Evolutionary conservation across 75 land plant species (phyloP), one percentile per base, ranked within the genome.

Genomic region (Gnetum montanum): DNA sequence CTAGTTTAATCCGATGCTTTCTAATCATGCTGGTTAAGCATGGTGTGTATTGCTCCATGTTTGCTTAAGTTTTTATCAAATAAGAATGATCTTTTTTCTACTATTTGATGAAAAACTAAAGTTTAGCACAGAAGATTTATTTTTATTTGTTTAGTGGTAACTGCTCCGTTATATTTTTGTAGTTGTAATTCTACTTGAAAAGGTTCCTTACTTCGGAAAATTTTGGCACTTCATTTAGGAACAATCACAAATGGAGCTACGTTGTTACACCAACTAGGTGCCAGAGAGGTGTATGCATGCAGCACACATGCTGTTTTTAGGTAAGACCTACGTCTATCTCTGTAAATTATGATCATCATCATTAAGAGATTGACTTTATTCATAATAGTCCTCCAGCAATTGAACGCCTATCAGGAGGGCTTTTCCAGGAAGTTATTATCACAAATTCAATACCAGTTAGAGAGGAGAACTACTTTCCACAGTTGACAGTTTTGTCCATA

Each of bases 211-310:
- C n/a, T n/a, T n/a, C n/a, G n/a, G n/a, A n/a, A n/a, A n/a, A n/a
- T n/a, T n/a, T 19, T 29, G 37, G 37, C 24, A 31, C 22, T 12
- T 34, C 10, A 31, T 10, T 18, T 46, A 91, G 97, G 97, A 11
- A 91, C 97, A 24, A 91, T 91, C 63, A 51, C 86, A 33, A 88
- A 91, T 73, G 93, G 94, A 16, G 97, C 97, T 49, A 85, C 78
- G n/a, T 60, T 88, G 8, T 61, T 88, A 30, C 97, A 88, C 53
- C 80, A 84, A 71, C 89, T 88, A 60, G 96, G 89, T 58, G 97
- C 97, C 3, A 72, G 89, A 48, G 97, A 87, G 65, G 97, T 91
- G 4, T 91, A 91, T 77, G 97, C 97, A 18, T 91, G 97, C 74
- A 59, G 78, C 65, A 91, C 97, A 8, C 97, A 91, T 75, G 97